Evolutionary conservation across 2,329 filamentous ascomycete species (phyloP).

Genomic region (Clonostachys chloroleuca): DNA sequence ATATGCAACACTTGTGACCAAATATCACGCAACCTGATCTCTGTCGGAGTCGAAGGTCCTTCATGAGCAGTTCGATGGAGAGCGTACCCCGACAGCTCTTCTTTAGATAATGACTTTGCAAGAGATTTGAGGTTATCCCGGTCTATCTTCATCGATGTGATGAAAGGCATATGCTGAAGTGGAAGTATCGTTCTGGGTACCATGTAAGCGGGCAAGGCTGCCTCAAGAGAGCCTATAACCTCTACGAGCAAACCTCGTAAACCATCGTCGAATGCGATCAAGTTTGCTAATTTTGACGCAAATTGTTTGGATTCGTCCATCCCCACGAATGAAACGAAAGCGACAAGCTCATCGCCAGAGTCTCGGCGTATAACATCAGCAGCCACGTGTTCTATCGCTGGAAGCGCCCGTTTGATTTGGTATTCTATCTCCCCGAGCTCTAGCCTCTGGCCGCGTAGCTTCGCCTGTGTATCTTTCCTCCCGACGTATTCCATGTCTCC

Average conservation of each 20-base stretch:
- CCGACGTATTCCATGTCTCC: constrained; percentile 9
- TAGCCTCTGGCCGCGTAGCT: constrained; percentile 11
- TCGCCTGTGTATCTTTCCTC: constrained; percentile 10
- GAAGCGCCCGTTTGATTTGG: neutral
- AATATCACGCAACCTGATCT: constrained; percentile 5
- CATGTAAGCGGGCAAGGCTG: constrained; percentile 5
- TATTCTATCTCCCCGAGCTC: constrained; percentile 11
- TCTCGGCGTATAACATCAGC: neutral
- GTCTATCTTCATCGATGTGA: constrained; percentile 9
- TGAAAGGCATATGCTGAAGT: constrained; percentile 4
- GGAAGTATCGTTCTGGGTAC: constrained; percentile 3
- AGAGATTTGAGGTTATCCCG: constrained; percentile 16
- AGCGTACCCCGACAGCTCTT: constrained; percentile 25
- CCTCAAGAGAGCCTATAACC: neutral
- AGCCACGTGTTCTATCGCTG: constrained; percentile 1
- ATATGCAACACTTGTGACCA: constrained; percentile 4
- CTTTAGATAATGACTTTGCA: constrained; percentile 22
- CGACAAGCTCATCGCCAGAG: neutral
- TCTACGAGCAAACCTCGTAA: neutral
- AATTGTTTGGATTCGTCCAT: neutral
- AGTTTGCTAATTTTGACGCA: neutral
- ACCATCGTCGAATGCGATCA: neutral
- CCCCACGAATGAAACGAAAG: neutral
- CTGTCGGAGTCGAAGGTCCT: constrained; percentile 1
- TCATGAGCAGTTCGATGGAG: constrained; percentile 10